Evolutionary conservation across 306 rosid genomes (phyloP).

Genomic region (Fagus crenata): DNA sequence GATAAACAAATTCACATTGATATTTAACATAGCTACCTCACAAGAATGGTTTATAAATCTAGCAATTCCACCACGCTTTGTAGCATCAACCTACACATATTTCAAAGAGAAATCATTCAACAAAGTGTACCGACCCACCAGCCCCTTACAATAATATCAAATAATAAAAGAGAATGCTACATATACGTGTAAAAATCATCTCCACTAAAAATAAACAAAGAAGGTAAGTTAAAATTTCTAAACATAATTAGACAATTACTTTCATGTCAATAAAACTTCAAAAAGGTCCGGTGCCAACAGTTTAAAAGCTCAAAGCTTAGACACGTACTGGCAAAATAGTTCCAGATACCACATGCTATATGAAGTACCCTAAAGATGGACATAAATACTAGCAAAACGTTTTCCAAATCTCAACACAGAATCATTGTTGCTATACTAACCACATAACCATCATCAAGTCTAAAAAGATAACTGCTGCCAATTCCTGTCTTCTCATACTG

Average conservation of each 20-base stretch:
- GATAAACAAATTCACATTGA: background rate
- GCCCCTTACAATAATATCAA: background rate
- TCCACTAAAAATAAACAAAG: background rate
- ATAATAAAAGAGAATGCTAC: background rate
- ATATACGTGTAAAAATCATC: background rate
- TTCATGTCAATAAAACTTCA: too few species aligned
- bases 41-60: constrained; percentile 95
- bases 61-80: constrained; percentile 95
- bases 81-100: constrained; percentile 86
- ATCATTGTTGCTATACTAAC: constrained; percentile 51
- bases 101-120: constrained; percentile 22
- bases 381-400: background rate
- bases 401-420: constrained; percentile 10
- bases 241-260: background rate
- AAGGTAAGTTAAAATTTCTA: background rate
- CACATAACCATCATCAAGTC: constrained; percentile 98
- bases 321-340: background rate
- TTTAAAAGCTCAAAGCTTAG: background rate
- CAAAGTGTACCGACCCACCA: constrained; percentile 4
- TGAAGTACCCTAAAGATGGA: constrained; percentile 8
- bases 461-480: constrained; percentile 96
- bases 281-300: too few species aligned
- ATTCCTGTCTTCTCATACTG: constrained; percentile 94
- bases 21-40: constrained; percentile 59
- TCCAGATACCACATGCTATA: background rate